Evolutionary conservation across 495 filamentous ascomycete genomes (phyloP).

Genomic region (Parathielavia appendiculata): DNA sequence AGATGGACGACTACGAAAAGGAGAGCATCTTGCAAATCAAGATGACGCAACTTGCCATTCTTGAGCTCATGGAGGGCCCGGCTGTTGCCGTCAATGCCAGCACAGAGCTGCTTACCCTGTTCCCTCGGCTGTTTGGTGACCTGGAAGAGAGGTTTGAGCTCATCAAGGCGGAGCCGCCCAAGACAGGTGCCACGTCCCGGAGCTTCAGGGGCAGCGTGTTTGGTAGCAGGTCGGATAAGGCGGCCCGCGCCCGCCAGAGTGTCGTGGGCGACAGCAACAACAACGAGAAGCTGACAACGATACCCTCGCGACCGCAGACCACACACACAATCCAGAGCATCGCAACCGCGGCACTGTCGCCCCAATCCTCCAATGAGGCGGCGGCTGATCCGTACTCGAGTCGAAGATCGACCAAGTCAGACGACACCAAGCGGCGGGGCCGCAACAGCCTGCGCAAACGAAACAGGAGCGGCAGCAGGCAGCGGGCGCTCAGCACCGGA

Average conservation of each 20-base stretch:
- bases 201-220: constrained; percentile 74
- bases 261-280: constrained; percentile 25
- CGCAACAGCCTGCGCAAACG: constrained; percentile 44
- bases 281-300: constrained; percentile 24
- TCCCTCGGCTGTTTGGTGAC: constrained; percentile 68
- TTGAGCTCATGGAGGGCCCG: constrained; percentile 76
- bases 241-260: constrained; percentile 28
- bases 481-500: constrained; percentile 32
- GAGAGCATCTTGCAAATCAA: constrained; percentile 81
- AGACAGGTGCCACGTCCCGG: constrained; percentile 65
- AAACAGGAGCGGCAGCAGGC: constrained; percentile 39
- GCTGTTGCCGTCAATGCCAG: constrained; percentile 77
- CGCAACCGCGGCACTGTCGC: constrained; percentile 33
- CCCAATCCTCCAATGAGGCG: constrained; percentile 38
- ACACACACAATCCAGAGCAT: constrained; percentile 44
- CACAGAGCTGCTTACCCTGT: constrained; percentile 77
- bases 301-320: constrained; percentile 30
- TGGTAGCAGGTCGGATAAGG: constrained; percentile 47
- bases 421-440: constrained; percentile 37
- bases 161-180: constrained; percentile 49
- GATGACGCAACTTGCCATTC: constrained; percentile 84
- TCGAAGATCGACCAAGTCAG: constrained; percentile 33
- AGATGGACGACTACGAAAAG: constrained; percentile 72
- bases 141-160: constrained; percentile 34
- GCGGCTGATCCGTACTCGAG: constrained; percentile 31